A percentile compares a stretch with the other conserved stretches of the same genome.
These are phyloP conservation scores for Botryobasidium botryosum DNA, from an alignment of 768 basidiomycete genomes.

Conservation along the genomic window DNA sequence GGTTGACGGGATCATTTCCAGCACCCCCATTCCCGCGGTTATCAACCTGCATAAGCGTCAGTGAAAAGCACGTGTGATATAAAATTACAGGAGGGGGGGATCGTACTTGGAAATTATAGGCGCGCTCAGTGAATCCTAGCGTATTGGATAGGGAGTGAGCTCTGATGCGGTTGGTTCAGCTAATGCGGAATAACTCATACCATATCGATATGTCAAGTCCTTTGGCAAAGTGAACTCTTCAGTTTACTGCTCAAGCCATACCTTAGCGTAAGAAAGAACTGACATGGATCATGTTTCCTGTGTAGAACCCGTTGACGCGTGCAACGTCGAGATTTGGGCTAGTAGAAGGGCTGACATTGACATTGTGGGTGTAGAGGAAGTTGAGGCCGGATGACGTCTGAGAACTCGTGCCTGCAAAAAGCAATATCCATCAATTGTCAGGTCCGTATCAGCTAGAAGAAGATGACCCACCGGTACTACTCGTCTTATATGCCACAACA, in stretches of 20 bases:
- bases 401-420: too few relatives aligned
- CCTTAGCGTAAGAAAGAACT: not conserved
- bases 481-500: too few relatives aligned
- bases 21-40: too few relatives aligned
- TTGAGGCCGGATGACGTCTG: slow-evolving; percentile 22
- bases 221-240: not conserved
- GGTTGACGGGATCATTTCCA: slow-evolving; percentile 19
- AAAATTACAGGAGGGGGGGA: too few relatives aligned
- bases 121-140: slow-evolving; percentile 39
- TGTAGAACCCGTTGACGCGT: slow-evolving; percentile 35
- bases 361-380: slow-evolving; percentile 26
- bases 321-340: slow-evolving; percentile 36
- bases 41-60: too few relatives aligned
- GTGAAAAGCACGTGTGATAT: too few relatives aligned
- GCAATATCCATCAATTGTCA: too few relatives aligned
- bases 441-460: too few relatives aligned
- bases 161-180: too few relatives aligned
- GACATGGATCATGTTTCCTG: slow-evolving; percentile 45
- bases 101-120: slow-evolving; percentile 49
- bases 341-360: slow-evolving; percentile 24
- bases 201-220: slow-evolving; percentile 27
- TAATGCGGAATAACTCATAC: too few relatives aligned
- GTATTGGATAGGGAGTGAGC: too few relatives aligned
- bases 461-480: too few relatives aligned
- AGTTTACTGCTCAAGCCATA: not conserved